These are phyloP conservation scores for Nectriaceae sp. DNA, from an alignment of 2,329 filamentous ascomycete genomes.

Conservation along the genomic window DNA sequence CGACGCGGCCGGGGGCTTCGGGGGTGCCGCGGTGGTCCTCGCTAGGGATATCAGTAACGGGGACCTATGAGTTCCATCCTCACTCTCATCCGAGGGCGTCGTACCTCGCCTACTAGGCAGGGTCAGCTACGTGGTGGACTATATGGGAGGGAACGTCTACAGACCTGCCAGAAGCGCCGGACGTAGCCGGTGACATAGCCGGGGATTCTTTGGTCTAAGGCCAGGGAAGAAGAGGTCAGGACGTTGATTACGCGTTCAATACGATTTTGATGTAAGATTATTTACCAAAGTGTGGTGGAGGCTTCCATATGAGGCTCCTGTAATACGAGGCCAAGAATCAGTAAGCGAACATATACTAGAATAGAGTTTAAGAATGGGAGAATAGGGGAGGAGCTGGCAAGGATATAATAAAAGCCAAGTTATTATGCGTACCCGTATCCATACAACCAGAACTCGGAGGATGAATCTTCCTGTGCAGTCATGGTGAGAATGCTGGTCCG, in stretches of 20 bases:
- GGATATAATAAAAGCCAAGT: no score
- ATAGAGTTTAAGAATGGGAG: constrained; percentile 1
- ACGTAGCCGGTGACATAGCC: constrained; percentile 95
- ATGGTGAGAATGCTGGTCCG: constrained; percentile 36
- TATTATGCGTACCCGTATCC: constrained; percentile 76
- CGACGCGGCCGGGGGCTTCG: constrained; percentile 83
- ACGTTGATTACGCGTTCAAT: background rate
- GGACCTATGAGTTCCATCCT: background rate
- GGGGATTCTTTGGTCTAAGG: constrained; percentile 75
- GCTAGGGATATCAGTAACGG: constrained; percentile 47
- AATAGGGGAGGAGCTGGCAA: constrained; percentile 1
- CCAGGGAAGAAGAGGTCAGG: no score
- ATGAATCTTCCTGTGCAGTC: constrained; percentile 34
- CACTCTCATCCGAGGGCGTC: background rate
- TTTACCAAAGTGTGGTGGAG: constrained; percentile 90
- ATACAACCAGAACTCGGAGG: constrained; percentile 88
- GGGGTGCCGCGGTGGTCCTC: constrained; percentile 95
- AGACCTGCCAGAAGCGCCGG: constrained; percentile 95
- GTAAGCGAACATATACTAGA: constrained; percentile 12
- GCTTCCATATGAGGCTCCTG: constrained; percentile 95
- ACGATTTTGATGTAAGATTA: background rate
- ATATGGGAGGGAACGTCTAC: constrained; percentile 36
- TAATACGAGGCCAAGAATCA: constrained; percentile 4
- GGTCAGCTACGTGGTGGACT: constrained; percentile 9
- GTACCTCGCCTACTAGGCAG: constrained; percentile 36